Conservation (phyloP, 2,329 filamentous ascomycete species). For the Ophiostoma populinum region DNA sequence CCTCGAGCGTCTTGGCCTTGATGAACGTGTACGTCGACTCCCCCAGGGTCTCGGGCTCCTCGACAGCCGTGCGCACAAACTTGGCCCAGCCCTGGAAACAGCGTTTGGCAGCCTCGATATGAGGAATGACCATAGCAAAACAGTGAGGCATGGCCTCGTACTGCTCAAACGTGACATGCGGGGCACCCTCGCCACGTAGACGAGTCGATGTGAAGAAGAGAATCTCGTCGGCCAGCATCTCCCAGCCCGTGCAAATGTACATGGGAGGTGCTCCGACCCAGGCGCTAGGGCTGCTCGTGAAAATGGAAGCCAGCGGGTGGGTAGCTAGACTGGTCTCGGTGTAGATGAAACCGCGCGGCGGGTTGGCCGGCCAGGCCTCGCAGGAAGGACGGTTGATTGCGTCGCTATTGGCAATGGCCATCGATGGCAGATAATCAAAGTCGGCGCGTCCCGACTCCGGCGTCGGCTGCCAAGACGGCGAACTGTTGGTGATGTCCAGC, state of each 20-base stretch:
- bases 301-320: constrained; percentile 52
- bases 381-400: constrained; percentile 25
- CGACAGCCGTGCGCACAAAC: constrained; percentile 29
- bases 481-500: constrained; percentile 51
- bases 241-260: constrained; percentile 53
- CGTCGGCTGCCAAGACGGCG: constrained; percentile 35
- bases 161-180: constrained; percentile 47
- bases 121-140: constrained; percentile 42
- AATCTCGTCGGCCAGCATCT: constrained; percentile 53
- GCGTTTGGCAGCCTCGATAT: constrained; percentile 25
- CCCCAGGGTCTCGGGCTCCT: constrained; percentile 8
- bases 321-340: constrained; percentile 32
- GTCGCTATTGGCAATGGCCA: constrained; percentile 14
- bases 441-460: constrained; percentile 13
- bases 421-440: constrained; percentile 48
- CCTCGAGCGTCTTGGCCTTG: constrained; percentile 32
- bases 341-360: constrained; percentile 37
- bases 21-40: constrained; percentile 25
- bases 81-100: constrained; percentile 37
- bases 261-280: constrained; percentile 50
- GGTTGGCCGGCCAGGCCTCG: constrained; percentile 36
- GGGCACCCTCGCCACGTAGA: constrained; percentile 39
- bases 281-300: constrained; percentile 27
- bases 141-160: constrained; percentile 71
- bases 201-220: constrained; percentile 42